A percentile compares a stretch with the other conserved stretches of the same genome.
Conservation (phyloP, 768 basidiomycete species). For the Podaxis sp. region DNA sequence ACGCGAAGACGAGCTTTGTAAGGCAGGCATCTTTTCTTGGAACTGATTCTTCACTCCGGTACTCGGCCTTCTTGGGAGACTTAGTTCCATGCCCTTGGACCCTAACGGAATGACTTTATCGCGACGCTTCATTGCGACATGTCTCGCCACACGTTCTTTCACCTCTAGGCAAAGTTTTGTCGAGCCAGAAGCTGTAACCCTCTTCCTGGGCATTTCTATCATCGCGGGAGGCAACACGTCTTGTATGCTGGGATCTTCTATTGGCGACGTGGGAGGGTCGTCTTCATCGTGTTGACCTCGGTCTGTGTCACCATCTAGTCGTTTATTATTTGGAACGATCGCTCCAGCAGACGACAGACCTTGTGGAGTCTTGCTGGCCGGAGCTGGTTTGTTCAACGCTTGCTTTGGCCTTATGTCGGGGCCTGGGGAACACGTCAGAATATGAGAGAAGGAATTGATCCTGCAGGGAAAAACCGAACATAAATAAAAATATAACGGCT, state of each 20-base stretch:
- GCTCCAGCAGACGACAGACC: neutral
- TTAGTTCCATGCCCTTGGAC: conserved; percentile 17
- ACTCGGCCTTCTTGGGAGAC: conserved; percentile 12
- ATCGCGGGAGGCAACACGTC: conserved; percentile 1
- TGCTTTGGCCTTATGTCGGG: conserved; percentile 1
- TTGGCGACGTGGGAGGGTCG: conserved; percentile 31
- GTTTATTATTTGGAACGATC: neutral
- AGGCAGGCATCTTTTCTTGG: conserved; percentile 21
- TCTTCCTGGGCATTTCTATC: conserved; percentile 14
- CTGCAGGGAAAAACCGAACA: neutral
- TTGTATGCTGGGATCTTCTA: conserved; percentile 30
- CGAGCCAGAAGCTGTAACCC: conserved; percentile 22
- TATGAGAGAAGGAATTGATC: conserved; percentile 10
- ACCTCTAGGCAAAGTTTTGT: conserved; percentile 33
- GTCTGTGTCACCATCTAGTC: neutral
- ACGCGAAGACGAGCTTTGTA: conserved; percentile 15
- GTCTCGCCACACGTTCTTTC: conserved; percentile 34
- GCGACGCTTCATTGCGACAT: conserved; percentile 26
- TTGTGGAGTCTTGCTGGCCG: neutral
- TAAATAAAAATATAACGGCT: neutral
- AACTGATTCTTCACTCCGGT: conserved; percentile 22
- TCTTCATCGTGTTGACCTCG: conserved; percentile 3
- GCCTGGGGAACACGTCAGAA: neutral
- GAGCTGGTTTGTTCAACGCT: neutral
- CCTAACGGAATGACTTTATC: conserved; percentile 31